Base-by-base conservation (phyloP, 192 early-diverging fungal genomes). In the Funneliformis mosseae region DNA sequence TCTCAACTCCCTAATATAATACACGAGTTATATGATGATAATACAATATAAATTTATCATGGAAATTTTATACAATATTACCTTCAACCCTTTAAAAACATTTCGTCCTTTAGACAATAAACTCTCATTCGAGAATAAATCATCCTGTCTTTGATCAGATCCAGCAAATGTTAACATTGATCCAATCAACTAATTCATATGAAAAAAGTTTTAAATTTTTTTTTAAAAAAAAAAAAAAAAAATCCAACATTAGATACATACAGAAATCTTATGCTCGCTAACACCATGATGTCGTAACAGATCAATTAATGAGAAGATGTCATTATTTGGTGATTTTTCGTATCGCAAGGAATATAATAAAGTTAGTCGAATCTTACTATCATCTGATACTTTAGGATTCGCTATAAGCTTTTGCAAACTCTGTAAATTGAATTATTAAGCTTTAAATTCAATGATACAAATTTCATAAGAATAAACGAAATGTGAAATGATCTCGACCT, bases 31-130 rank as follows among this genome's bases (percentile, higher is more conserved):
- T 28, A 45, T 64, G 70, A 73, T 18, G 61, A 18, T 11, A 33
- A 41, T 25, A 42, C 2, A 33, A 27, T 16, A 39, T 16, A 39
- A 83, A 62, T 11, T 27, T 6, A 23, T 45, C 25, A n/a, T 9
- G 41, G 11, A 82, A 28, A 43, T 7, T 50, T 33, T 25, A 33
- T 28, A 8, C 2, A 14, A 12, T 83, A 25, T n/a, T 70, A 83
- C 90, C 86, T 97, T 96, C 55, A 99, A 85, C 14, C 98, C 97
- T 81, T 97, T 98, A 80, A 99, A 91, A 8, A 94, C 94, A 74
- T 94, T 97, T 72, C 92, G 92, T 18, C 96, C 94, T 28, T 93
- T 87, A 21, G 94, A 92, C 55, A 99, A 87, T 45, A 98, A 88
- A 61, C 94, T 92, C 75, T 96, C 91, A 81, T 96, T 97, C 8